Evolutionary conservation across 371 early-diverging fungal genomes (phyloP), one percentile per base, ranked within the genome.

Genomic region (Coemansia sp.): DNA sequence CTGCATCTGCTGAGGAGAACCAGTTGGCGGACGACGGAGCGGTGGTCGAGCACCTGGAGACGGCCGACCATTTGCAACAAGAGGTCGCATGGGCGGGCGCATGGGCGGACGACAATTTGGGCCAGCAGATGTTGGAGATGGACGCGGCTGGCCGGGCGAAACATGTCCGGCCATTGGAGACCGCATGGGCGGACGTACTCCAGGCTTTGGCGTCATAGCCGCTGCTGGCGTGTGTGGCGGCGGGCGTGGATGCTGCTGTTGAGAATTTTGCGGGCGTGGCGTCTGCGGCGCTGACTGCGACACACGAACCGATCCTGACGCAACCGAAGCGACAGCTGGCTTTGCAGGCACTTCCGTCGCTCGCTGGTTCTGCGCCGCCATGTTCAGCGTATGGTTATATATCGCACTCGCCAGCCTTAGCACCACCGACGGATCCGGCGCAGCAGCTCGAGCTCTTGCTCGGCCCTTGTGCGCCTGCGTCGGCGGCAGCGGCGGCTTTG

Each of bases 371-470:
- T 67, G 77, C 0, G 72, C 62, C 19, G 67, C 71, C 32, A 71
- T 52, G 11, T 71, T 75, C 40, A 71, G 62, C 29, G 72, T 76
- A 44, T 76, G 77, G 63, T 68, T 76, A 60, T 76, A 76, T 11
- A 76, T 76, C 19, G 72, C 77, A 32, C 77, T 71, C 7, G 77
- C 77, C 36, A 76, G 55, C 0, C 77, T 64, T 69, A 76, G 49
- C 11, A 76, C 72, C 11, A 65, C 77, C 12, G 77, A 64, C 4
- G 77, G 69, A 24, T 76, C 73, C 0, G 62, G 32, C 11, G 28
- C 41, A 4, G 41, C 39, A 6, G 61, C 66, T 4, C 26, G 19
- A 24, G 51, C 29, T 11, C 23, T 24, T 4, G 36, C 21, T 11
- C 32, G 58, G 44, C 9, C 49, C 24, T 24, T 36, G 6, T 60